A percentile compares a stretch with the other conserved stretches of the same genome.
phyloP scores from a whole-genome alignment of 441 rosid genomes.

The Rhodomyrtus psidioides region DNA sequence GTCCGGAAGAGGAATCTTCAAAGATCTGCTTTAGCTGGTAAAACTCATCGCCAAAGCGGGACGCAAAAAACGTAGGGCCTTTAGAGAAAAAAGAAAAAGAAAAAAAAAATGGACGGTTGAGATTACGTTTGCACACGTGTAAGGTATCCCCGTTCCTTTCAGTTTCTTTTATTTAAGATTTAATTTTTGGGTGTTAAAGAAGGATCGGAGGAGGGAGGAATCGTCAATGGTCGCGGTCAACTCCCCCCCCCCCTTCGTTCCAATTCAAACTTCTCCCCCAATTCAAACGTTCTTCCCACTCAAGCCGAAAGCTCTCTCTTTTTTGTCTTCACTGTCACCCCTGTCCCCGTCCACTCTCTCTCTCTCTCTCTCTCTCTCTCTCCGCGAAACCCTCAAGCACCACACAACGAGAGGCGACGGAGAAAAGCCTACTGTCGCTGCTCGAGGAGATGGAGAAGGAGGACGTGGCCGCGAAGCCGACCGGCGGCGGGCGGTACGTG shows the following conservation, averaged over 20 bases:
- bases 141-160: no score
- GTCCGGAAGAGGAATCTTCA: no score
- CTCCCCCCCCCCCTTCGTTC: background rate
- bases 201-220: background rate
- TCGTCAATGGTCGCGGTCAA: background rate
- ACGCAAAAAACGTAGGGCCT: no score
- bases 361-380: background rate
- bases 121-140: background rate
- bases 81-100: no score
- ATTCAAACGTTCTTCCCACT: background rate
- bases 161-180: background rate
- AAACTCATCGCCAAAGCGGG: no score
- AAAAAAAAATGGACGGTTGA: background rate
- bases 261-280: background rate
- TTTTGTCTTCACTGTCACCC: background rate
- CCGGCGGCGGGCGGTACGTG: background rate
- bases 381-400: background rate
- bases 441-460: constrained; percentile 1
- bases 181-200: background rate
- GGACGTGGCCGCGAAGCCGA: background rate
- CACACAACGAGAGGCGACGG: background rate
- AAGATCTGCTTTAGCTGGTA: no score
- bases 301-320: background rate
- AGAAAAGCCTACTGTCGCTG: background rate
- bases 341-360: background rate